A percentile compares a stretch with the other conserved stretches of the same genome.
Conservation (phyloP, 148 eudicot species). For the Nepenthes gracilis region DNA sequence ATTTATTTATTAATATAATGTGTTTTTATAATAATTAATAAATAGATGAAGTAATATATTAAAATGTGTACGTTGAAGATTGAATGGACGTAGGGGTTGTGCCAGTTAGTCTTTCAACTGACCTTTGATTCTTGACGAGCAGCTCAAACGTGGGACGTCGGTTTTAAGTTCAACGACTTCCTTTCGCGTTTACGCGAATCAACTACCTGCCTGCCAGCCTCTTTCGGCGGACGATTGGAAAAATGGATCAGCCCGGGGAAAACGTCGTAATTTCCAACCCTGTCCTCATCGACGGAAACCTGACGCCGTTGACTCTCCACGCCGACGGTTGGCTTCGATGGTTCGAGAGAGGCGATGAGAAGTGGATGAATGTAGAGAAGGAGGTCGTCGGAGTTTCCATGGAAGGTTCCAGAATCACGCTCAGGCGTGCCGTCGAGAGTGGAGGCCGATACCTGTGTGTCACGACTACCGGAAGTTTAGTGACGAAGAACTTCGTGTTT, state of each 20-base stretch:
- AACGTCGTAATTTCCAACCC: slow-evolving; percentile 31
- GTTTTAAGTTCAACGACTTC: no score
- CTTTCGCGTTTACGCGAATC: no score
- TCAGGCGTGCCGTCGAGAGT: slow-evolving; percentile 29
- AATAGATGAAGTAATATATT: no score
- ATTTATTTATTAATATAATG: no score
- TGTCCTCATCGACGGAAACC: slow-evolving; percentile 29
- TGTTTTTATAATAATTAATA: no score
- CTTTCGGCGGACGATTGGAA: background rate
- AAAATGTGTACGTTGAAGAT: no score
- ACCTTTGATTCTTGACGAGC: no score
- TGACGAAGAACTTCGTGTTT: slow-evolving; percentile 45
- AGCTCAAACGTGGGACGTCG: no score
- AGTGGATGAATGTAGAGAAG: slow-evolving; percentile 38
- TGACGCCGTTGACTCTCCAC: slow-evolving; percentile 23
- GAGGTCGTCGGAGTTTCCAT: slow-evolving; percentile 54
- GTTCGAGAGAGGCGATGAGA: slow-evolving; percentile 26
- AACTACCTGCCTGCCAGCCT: no score
- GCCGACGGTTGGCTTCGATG: slow-evolving; percentile 52
- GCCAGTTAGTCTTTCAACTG: no score
- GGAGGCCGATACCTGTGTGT: slow-evolving; percentile 26
- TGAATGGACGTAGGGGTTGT: no score
- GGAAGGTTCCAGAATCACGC: slow-evolving; percentile 38
- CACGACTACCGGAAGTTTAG: slow-evolving; percentile 2
- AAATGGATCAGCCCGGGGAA: slow-evolving; percentile 10